Conservation (phyloP, 2,329 filamentous ascomycete species). For the Hypocreales sp. region DNA sequence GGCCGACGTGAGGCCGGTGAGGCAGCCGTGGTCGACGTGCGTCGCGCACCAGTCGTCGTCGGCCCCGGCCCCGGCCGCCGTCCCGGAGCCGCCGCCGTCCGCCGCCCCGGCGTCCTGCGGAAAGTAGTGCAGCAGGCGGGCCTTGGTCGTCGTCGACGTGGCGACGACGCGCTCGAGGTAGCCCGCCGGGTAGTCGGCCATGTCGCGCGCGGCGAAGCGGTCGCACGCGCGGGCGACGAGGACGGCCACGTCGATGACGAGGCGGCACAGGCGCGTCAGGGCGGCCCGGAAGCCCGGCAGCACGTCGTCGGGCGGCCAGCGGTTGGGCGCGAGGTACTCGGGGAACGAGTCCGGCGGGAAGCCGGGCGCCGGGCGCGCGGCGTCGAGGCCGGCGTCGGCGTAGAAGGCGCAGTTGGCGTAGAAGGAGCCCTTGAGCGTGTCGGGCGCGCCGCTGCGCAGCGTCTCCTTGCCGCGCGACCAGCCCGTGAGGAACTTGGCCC, state of each 20-base stretch:
- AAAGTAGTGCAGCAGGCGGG: conserved; percentile 84
- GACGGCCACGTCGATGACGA: conserved; percentile 82
- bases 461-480: conserved; percentile 77
- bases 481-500: conserved; percentile 50
- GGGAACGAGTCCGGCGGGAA: conserved; percentile 52
- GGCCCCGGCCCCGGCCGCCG: conserved; percentile 15
- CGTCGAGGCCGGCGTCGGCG: conserved; percentile 45
- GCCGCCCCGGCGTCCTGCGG: conserved; percentile 40
- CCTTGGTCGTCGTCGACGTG: conserved; percentile 78
- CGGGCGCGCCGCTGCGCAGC: conserved; percentile 60
- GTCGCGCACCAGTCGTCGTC: conserved; percentile 93
- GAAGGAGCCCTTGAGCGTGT: conserved; percentile 70
- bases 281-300: conserved; percentile 63
- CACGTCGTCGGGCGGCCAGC: conserved; percentile 60
- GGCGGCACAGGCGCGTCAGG: conserved; percentile 58
- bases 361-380: conserved; percentile 41
- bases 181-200: conserved; percentile 57
- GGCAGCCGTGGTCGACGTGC: conserved; percentile 80
- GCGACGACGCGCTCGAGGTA: conserved; percentile 81
- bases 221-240: conserved; percentile 87
- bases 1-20: conserved; percentile 85
- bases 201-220: conserved; percentile 64
- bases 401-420: conserved; percentile 77
- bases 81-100: conserved; percentile 9
- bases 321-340: conserved; percentile 79